phyloP scores from a whole-genome alignment of 805 yeast species.

The Scheffersomyces ergatensis region DNA sequence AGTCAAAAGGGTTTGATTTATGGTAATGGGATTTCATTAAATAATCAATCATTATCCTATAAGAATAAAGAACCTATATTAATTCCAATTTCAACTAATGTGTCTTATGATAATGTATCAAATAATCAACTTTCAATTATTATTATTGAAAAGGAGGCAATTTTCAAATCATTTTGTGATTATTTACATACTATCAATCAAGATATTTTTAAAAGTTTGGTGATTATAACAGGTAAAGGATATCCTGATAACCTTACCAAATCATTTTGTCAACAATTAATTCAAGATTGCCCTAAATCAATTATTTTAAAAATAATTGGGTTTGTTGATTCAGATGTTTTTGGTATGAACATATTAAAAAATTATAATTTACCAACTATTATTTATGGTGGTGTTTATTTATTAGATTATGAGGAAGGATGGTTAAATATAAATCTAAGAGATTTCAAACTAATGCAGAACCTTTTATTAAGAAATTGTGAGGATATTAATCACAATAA shows the following conservation, averaged over 20 bases:
- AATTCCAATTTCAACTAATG: conserved; percentile 13
- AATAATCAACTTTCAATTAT: conserved; percentile 10
- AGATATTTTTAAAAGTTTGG: conserved; percentile 2
- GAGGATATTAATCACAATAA: background rate
- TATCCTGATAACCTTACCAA: conserved; percentile 60
- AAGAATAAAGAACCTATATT: conserved; percentile 8
- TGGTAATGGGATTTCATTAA: conserved; percentile 22
- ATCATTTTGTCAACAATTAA: conserved; percentile 28
- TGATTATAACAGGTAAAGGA: conserved; percentile 62
- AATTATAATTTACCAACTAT: conserved; percentile 30
- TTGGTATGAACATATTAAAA: conserved; percentile 53
- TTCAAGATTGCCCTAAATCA: background rate
- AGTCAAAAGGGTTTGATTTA: conserved; percentile 57
- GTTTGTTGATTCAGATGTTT: conserved; percentile 63
- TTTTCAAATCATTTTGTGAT: conserved; percentile 31
- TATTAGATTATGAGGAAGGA: conserved; percentile 36
- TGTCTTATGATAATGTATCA: background rate
- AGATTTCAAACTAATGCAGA: conserved; percentile 18
- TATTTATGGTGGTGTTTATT: conserved; percentile 38
- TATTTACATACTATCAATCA: background rate
- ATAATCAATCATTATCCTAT: background rate
- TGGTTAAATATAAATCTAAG: conserved; percentile 18
- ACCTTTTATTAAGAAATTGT: conserved; percentile 6
- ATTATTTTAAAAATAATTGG: conserved; percentile 26
- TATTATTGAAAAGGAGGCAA: conserved; percentile 40